Evolutionary conservation across 1,139 yeast species (phyloP), one percentile per base, ranked within the genome.

Genomic region (Yamadazyma dushanensis): DNA sequence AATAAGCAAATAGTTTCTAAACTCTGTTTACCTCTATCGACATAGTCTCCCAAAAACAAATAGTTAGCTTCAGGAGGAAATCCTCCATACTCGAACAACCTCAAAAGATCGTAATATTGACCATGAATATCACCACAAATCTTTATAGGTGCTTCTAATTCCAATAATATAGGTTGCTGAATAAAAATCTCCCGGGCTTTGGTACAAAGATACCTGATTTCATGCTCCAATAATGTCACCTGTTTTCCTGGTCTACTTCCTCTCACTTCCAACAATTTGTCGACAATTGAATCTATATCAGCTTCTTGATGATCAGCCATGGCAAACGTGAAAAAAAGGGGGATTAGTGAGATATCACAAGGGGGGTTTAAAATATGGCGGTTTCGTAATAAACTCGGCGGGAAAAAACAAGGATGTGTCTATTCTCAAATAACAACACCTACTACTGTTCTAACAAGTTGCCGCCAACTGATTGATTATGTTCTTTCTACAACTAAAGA

Each of bases 31-130:
- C 98, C 98, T 74, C 98, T 83, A 71, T 90, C 98, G 49, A 90
- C 98, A 59, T 90, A 90, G 67, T 90, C 98, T 46, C 98, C 98
- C 45, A 92, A 70, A 59, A 92, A 92, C 54, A 90, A 73, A 65
- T 90, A 90, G 68, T 90, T 90, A 20, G 97, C 95, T 63, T 89
- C 96, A n/a, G 97, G 97, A 3, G 97, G 97, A 73, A 90, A 92
- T 5, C 97, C 98, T 51, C 97, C 97, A 58, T 90, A 89, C 69
- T 92, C 97, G 57, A 92, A 90, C 53, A 92, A 78, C 66, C 97
- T 84, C 61, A 92, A 76, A 56, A 92, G 76, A 66, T 92, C 98
- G 58, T 90, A 90, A 64, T 90, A 92, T 66, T 92, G 98, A 41
- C 97, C 97, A 63, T 92, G 98, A 55, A 92, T 89, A 63, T 92